A percentile compares a stretch with the other conserved stretches of the same genome.
These are phyloP conservation scores for Nannochloropsis oceanica DNA, from an alignment of 108 stramenopile genomes.

Conservation along the genomic window DNA sequence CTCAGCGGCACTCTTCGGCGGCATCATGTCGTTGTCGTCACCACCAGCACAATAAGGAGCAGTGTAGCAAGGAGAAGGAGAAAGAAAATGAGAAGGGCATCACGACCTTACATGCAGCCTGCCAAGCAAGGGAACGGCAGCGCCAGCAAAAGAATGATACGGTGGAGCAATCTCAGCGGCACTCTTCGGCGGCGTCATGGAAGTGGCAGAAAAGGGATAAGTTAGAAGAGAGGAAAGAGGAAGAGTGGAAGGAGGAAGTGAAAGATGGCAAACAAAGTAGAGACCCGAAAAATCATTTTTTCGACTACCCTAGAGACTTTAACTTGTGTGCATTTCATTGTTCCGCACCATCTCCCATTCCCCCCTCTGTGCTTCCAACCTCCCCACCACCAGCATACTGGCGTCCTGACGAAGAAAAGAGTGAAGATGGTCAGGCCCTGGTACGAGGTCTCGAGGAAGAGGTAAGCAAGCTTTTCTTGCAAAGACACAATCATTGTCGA, in stretches of 20 bases:
- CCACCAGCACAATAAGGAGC: too few relatives aligned
- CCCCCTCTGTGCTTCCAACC: background rate
- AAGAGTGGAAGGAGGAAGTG: background rate
- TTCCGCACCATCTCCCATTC: background rate
- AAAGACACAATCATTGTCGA: background rate
- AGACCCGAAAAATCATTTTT: background rate
- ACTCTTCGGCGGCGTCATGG: background rate
- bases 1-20: background rate
- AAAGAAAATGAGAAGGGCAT: too few relatives aligned
- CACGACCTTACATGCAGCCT: too few relatives aligned
- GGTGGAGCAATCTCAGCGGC: background rate
- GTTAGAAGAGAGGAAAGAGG: background rate
- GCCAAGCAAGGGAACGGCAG: too few relatives aligned
- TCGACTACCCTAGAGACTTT: background rate
- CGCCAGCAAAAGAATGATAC: too few relatives aligned
- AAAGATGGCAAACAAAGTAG: background rate
- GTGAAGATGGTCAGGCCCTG: background rate
- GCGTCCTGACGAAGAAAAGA: background rate
- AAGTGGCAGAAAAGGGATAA: background rate
- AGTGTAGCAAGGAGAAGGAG: too few relatives aligned
- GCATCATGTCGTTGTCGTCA: background rate
- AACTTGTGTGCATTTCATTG: background rate
- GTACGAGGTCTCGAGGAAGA: background rate
- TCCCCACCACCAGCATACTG: background rate
- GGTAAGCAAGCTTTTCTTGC: background rate